Evolutionary conservation across 2,329 filamentous ascomycete species (phyloP), one percentile per base, ranked within the genome.

Genomic region (Claviceps humidiphila): DNA sequence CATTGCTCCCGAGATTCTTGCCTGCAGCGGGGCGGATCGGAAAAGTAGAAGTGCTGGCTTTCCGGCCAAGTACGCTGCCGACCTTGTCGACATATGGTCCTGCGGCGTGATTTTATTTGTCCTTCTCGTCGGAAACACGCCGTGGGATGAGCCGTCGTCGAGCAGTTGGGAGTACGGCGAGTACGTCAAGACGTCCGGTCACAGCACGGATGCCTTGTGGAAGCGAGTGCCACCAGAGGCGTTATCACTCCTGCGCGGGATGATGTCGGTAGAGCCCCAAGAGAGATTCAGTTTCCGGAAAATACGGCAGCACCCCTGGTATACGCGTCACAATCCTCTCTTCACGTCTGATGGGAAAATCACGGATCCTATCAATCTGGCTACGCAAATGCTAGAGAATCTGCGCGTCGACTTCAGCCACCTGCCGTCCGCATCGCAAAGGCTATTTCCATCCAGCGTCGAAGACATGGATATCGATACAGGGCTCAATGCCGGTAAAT

Each of bases 51-150:
- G 76, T 50, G 71, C 76, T 26, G 61, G 64, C 30, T 34, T 34
- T 34, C 30, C 30, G 30, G 30, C 30, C 47, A 81, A 85, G 52
- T 91, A 91, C 63, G 76, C 78, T 34, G 83, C 90, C 7, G 88
- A 96, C 56, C 70, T 88, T 43, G 87, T 88, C 40, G 93, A 98
- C 64, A 84, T 98, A 53, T 98, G 94, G 94, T 96, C 90, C 16
- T 96, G 90, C 61, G 93, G 93, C 38, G 89, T 98, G 51, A 94
- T 98, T n/a, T 74, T 98, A 4, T 98, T 98, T 63, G 93, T 97
- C 39, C 74, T 98, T 4, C 74, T 98, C 3, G 89, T 95, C 1
- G 93, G 93, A 9, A 98, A 98, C 64, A 98, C 93, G 2, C 93
- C 93, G 0, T 98, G 93, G 93, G 93, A 97, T 63, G 87, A 93